phyloP scores from a whole-genome alignment of 2,329 filamentous ascomycete genomes.

The Claviceps capensis region DNA sequence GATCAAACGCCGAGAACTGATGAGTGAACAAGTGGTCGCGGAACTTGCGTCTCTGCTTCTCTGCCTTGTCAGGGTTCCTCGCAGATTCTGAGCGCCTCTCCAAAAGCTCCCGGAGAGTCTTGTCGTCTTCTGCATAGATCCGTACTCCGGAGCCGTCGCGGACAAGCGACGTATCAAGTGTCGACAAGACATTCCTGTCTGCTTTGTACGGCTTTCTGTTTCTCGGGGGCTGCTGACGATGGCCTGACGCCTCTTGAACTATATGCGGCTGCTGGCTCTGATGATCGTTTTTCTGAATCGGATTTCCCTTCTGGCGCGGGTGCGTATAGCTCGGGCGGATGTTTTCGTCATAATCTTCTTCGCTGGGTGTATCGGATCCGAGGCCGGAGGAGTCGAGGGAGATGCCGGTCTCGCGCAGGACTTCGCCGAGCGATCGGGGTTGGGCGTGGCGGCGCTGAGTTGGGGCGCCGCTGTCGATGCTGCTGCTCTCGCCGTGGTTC shows the following conservation, averaged over 20 bases:
- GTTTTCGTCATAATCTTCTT: slow-evolving; percentile 32
- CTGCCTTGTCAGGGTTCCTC: slow-evolving; percentile 8
- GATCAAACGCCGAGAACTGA: slow-evolving; percentile 62
- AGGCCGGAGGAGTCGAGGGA: slow-evolving; percentile 9
- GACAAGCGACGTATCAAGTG: slow-evolving; percentile 7
- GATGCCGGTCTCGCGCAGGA: slow-evolving; percentile 14
- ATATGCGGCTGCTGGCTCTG: neutral
- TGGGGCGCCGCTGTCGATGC: neutral
- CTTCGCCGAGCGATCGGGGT: slow-evolving; percentile 15
- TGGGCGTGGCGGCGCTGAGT: slow-evolving; percentile 1
- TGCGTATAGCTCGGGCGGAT: slow-evolving; percentile 14
- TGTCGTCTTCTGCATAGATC: slow-evolving; percentile 17
- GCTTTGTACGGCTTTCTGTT: neutral
- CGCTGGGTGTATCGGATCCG: slow-evolving; percentile 28
- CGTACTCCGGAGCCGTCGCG: slow-evolving; percentile 12
- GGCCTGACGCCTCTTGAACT: neutral
- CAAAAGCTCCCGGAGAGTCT: slow-evolving; percentile 16
- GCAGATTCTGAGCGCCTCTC: slow-evolving; percentile 12
- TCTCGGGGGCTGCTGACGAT: neutral
- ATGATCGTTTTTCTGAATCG: neutral
- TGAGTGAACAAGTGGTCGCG: slow-evolving; percentile 52
- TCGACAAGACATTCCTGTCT: neutral
- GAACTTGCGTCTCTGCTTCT: slow-evolving; percentile 17
- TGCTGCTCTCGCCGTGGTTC: neutral
- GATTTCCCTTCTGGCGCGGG: slow-evolving; percentile 2